Conservation (phyloP, 805 yeast genomes). For the Myxozyma udenii region DNA sequence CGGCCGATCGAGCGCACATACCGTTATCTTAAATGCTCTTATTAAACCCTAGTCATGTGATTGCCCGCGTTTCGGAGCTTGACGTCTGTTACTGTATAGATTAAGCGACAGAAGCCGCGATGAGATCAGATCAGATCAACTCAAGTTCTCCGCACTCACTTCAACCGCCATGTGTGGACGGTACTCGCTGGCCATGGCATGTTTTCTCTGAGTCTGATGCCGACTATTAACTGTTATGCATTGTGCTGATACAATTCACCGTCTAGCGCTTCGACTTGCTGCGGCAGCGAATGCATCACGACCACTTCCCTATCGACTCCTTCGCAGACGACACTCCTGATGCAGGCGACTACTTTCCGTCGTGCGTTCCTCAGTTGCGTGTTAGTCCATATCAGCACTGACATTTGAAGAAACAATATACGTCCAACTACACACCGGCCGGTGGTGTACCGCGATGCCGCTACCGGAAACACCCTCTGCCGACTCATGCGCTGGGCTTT, state of each 20-base stretch:
- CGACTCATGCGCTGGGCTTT: constrained; percentile 73
- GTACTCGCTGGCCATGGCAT: constrained; percentile 49
- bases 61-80: no score
- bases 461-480: constrained; percentile 35
- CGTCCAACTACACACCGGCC: constrained; percentile 24
- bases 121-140: no score
- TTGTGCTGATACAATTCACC: neutral
- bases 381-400: neutral
- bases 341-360: constrained; percentile 36
- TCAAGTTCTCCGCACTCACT: no score
- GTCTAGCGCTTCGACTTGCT: constrained; percentile 24
- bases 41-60: no score
- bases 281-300: constrained; percentile 18
- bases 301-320: constrained; percentile 35
- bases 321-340: constrained; percentile 27
- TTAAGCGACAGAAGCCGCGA: no score
- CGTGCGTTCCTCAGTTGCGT: constrained; percentile 39
- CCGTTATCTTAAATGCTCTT: no score
- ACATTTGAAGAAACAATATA: constrained; percentile 14
- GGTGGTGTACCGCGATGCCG: constrained; percentile 10
- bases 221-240: neutral
- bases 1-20: no score
- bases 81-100: no score
- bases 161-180: constrained; percentile 61
- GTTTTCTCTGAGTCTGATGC: constrained; percentile 27